Percentiles rank a stretch among this genome's conserved stretches.
Evolutionary conservation across 2,329 filamentous ascomycete genomes (phyloP).

Genomic region (Neonectria faginata): DNA sequence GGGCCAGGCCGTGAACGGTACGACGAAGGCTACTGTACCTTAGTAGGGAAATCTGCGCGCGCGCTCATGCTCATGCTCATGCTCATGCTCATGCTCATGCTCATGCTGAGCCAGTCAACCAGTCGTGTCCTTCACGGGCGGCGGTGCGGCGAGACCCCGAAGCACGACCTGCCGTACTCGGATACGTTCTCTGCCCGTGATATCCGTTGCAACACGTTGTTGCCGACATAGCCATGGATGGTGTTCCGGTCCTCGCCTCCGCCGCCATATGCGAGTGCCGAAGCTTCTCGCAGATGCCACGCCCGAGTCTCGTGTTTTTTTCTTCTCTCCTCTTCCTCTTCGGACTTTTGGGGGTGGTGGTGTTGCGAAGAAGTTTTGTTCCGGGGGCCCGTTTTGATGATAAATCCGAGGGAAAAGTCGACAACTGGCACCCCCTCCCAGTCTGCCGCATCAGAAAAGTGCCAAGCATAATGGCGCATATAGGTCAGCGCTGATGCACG

Average conservation of each 20-base stretch:
- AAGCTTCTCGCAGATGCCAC: slow-evolving; percentile 11
- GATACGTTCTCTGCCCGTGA: slow-evolving; percentile 1
- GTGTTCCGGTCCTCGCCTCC: background rate
- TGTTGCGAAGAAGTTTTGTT: slow-evolving; percentile 5
- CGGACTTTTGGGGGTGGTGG: background rate
- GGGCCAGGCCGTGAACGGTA: slow-evolving; percentile 20
- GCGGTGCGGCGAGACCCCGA: too few species aligned
- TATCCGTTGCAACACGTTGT: slow-evolving; percentile 2
- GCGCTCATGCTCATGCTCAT: too few species aligned
- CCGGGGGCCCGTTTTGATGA: slow-evolving; percentile 15
- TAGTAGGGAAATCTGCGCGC: background rate
- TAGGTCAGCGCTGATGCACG: slow-evolving; percentile 27
- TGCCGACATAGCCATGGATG: slow-evolving; percentile 6
- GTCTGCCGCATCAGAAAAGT: slow-evolving; percentile 23
- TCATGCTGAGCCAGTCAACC: background rate
- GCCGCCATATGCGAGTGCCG: background rate
- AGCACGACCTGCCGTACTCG: slow-evolving; percentile 10
- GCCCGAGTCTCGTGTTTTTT: slow-evolving; percentile 1
- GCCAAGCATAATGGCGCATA: slow-evolving; percentile 34
- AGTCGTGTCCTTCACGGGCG: too few species aligned
- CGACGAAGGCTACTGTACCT: background rate
- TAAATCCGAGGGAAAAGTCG: slow-evolving; percentile 21
- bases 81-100: too few species aligned
- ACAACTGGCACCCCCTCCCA: background rate
- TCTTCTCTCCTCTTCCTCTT: background rate